These are phyloP conservation scores for Phyllosticta citribraziliensis DNA, from an alignment of 2,329 filamentous ascomycete species.

Conservation along the genomic window DNA sequence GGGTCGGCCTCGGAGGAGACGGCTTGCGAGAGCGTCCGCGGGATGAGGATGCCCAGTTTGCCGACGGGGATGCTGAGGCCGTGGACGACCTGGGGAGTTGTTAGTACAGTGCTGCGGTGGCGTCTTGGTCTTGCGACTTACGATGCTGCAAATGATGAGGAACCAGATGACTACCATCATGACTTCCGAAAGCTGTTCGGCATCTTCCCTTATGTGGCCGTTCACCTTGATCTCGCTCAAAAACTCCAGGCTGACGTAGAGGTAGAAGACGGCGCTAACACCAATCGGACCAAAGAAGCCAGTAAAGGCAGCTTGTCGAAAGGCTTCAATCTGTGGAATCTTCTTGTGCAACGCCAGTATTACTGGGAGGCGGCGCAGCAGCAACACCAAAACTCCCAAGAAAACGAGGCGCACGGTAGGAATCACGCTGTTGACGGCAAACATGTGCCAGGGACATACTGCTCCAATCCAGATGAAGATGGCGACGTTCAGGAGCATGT, in stretches of 20 bases:
- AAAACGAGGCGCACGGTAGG: conserved; percentile 63
- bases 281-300: conserved; percentile 92
- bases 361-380: conserved; percentile 69
- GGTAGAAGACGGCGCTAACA: conserved; percentile 81
- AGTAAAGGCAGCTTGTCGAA: conserved; percentile 70
- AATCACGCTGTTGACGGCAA: conserved; percentile 58
- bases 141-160: conserved; percentile 69
- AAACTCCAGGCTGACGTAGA: conserved; percentile 73
- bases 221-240: conserved; percentile 49
- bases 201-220: conserved; percentile 54
- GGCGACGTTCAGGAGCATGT: conserved; percentile 84
- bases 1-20: conserved; percentile 17
- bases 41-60: conserved; percentile 54
- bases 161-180: conserved; percentile 77
- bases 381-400: conserved; percentile 64
- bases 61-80: conserved; percentile 71
- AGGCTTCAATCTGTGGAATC: conserved; percentile 69
- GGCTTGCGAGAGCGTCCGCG: conserved; percentile 50
- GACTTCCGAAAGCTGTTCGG: conserved; percentile 53
- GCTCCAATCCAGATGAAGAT: conserved; percentile 90
- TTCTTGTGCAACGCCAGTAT: conserved; percentile 62
- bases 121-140: conserved; percentile 36
- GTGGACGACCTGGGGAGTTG: conserved; percentile 45
- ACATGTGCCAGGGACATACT: conserved; percentile 68
- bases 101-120: neutral